These are phyloP conservation scores for Poa pratensis DNA, from an alignment of 176 grass and related monocot genomes.

Conservation along the genomic window DNA sequence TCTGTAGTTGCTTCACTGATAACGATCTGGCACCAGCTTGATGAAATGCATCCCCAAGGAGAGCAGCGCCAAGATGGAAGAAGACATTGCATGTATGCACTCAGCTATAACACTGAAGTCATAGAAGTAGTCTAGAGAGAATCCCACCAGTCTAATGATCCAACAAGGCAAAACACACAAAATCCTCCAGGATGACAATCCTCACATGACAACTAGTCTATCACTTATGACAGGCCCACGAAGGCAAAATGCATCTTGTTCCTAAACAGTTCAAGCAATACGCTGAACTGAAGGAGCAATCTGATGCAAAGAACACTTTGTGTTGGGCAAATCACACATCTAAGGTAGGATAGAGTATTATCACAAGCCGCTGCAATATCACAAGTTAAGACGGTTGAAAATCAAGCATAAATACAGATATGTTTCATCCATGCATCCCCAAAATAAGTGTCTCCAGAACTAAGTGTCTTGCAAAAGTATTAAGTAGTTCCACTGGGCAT, in stretches of 20 bases:
- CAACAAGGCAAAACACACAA: neutral
- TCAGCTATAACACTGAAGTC: neutral
- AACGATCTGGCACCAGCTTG: neutral
- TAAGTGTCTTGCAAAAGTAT: conserved; percentile 30
- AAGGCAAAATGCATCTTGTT: neutral
- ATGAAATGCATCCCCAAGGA: neutral
- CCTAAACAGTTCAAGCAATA: neutral
- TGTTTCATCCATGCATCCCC: conserved; percentile 25
- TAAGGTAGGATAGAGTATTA: neutral
- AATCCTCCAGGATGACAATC: neutral
- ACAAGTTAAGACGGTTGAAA: neutral
- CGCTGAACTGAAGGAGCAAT: neutral
- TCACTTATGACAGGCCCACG: neutral
- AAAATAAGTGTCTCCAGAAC: conserved; percentile 38
- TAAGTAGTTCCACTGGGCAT: neutral
- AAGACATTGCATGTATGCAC: neutral
- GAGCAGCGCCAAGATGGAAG: neutral
- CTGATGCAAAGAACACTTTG: neutral
- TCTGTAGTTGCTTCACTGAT: neutral
- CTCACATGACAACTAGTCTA: neutral
- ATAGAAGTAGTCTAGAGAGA: neutral
- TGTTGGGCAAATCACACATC: neutral
- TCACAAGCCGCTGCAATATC: neutral
- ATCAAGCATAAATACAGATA: conserved; percentile 16
- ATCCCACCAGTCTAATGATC: neutral